Evolutionary conservation across 2,329 filamentous ascomycete genomes (phyloP), one percentile per base, ranked within the genome.

Genomic region (Penicillium sp.): DNA sequence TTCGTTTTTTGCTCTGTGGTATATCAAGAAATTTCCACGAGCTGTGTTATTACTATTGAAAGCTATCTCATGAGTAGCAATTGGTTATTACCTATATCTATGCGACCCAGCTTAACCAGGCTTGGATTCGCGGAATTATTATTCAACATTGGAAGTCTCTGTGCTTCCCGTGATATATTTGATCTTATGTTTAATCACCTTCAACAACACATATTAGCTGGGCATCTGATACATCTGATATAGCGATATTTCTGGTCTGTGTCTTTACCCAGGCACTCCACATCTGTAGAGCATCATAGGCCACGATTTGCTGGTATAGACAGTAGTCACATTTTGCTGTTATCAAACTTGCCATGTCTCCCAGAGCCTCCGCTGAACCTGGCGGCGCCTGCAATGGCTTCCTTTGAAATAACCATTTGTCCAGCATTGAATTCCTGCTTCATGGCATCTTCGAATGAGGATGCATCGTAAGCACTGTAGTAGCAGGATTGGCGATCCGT

Each of bases 381-480:
- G 8, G 52, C 51, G 5, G 62, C 60, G 11, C 60, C 60, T 29
- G 53, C 46, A 24, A 62, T 56, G 10, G 56, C 49, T 48, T 64
- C 62, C 31, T 53, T 39, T 1, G 51, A 49, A 34, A 62, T 54
- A n/a, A 63, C 62, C n/a, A 56, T 54, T 13, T 45, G 27, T 2
- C 62, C 62, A 18, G 54, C 39, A 16, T 49, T 43, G 16, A 61
- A 61, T 41, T 63, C 58, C 14, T 57, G 46, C 1, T 48, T 44
- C 44, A 64, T 51, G 5, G 81, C 82, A 61, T 84, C 79, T 41
- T 79, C 72, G 11, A 84, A 77, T 2, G 74, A 78, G 0, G 56
- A 59, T 0, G 81, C 79, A 8, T 77, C 65, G 54, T 80, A 84
- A 0, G 75, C 74, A 14, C 77, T 72, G 63, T 84, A 78, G 55